Evolutionary conservation across 148 eudicot species (phyloP).

Genomic region (Fagopyrum tataricum): DNA sequence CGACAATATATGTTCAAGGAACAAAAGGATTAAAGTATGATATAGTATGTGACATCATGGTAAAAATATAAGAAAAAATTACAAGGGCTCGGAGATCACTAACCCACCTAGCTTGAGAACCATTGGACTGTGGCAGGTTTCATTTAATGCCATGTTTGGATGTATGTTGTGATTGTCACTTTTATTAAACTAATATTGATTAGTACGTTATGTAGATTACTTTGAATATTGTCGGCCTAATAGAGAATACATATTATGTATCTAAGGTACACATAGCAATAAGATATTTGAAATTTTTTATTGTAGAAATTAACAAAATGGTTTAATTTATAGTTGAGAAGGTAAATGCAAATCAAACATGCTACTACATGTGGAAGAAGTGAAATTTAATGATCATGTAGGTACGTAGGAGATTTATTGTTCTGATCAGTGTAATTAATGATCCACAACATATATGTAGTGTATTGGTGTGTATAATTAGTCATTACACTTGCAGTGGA

Average conservation of each 20-base stretch:
- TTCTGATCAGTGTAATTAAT: conserved; percentile 3
- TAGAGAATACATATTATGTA: neutral
- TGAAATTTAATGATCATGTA: neutral
- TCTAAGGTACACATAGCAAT: no score
- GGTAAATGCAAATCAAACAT: neutral
- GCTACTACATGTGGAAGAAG: conserved; percentile 4
- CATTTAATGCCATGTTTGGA: conserved; percentile 8
- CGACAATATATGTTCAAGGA: no score
- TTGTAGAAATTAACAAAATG: neutral
- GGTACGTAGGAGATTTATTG: neutral
- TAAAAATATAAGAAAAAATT: no score
- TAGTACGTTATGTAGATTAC: neutral
- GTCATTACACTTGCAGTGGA: no score
- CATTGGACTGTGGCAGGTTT: neutral
- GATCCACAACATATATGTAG: neutral
- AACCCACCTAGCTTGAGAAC: neutral
- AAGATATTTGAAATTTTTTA: no score
- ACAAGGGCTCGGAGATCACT: no score
- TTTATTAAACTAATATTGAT: neutral
- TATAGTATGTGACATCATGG: no score
- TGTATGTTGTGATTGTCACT: neutral
- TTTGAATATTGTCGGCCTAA: neutral
- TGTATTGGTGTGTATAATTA: no score
- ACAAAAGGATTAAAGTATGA: no score
- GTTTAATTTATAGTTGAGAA: neutral